These are phyloP conservation scores for Limonium bicolor DNA, from an alignment of 148 eudicot species.

Conservation along the genomic window DNA sequence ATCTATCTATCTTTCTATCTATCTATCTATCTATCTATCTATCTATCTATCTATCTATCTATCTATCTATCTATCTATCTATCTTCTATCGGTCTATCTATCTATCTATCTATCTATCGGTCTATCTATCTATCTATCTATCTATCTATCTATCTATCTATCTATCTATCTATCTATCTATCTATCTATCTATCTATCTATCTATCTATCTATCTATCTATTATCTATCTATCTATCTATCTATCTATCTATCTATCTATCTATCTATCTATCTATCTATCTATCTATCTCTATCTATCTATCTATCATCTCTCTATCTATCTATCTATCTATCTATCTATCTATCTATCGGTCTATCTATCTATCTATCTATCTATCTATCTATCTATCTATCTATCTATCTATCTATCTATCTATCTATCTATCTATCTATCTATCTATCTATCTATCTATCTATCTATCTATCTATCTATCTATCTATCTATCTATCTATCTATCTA, in stretches of 20 bases:
- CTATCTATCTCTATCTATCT: not conserved
- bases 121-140: not conserved
- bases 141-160: not conserved
- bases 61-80: not conserved
- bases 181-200: no score
- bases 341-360: not conserved
- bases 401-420: not conserved
- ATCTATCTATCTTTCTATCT: not conserved
- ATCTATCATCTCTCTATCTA: not conserved
- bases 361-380: not conserved
- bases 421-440: not conserved
- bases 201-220: not conserved
- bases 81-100: not conserved
- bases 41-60: not conserved
- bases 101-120: not conserved
- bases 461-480: not conserved
- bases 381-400: not conserved
- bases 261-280: no score
- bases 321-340: not conserved
- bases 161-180: not conserved
- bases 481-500: not conserved
- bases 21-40: not conserved
- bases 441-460: not conserved
- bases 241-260: not conserved
- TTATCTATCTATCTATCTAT: not conserved